Evolutionary conservation across 108 stramenopile species (phyloP), one percentile per base, ranked within the genome.

Genomic region (Bacterosira constricta): DNA sequence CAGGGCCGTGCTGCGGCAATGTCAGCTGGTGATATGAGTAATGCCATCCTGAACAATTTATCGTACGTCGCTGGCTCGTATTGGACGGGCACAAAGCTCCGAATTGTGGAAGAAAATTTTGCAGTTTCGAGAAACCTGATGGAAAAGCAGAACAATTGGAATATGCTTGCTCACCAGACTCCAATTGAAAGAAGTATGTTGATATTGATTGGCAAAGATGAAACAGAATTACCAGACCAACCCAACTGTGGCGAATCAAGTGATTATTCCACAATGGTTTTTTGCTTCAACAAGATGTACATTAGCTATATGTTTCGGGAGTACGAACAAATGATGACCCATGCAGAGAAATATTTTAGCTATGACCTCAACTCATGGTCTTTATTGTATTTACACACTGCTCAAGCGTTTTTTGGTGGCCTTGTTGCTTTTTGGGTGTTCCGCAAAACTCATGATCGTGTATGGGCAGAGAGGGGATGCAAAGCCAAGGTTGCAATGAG

Each of bases 391-490:
- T n/a, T n/a, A n/a, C n/a, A n/a, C n/a, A n/a, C n/a, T n/a, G n/a
- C n/a, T n/a, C n/a, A n/a, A n/a, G n/a, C n/a, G n/a, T 51, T 65
- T 34, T 20, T 65, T 37, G 32, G 34, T 3, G 59, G 69, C 20
- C 32, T 71, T 12, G 59, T 20, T 13, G 38, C 58, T 39, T 71
- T 38, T 6, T 47, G 69, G 59, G 52, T 71, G 11, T 52, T n/a
- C 32, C 59, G 69, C 39, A 37, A 52, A 18, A 60, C 69, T 21
- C 23, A 35, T 0, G 69, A 61, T 8, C 13, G 2, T 17, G 7
- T 11, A 0, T 71, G 51, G 59, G 15, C 20, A 4, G 26, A 51
- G 10, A 54, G 10, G 30, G 59, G 58, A 21, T 15, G 26, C 20
- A 51, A 38, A 50, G 32, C 45, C 13, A 71, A 27, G 17, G 29